Evolutionary conservation across 2,329 filamentous ascomycete genomes (phyloP), one percentile per base, ranked within the genome.

Genomic region (Aspergillus niger): DNA sequence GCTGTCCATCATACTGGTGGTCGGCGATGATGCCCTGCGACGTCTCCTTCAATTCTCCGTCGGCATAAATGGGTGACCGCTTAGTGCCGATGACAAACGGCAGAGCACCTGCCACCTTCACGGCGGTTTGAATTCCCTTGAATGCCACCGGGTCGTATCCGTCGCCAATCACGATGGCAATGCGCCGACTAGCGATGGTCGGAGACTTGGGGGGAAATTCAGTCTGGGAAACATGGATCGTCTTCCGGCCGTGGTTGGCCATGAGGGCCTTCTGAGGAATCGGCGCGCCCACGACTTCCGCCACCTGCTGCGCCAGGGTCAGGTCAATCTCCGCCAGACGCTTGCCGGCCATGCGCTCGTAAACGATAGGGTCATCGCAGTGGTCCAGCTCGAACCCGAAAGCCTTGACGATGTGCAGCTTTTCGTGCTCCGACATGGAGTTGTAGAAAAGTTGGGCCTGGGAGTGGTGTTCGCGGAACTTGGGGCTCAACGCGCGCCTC

Each of bases 1-100:
- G 85, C 83, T 89, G 87, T 0, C 89, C 91, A 67, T 93, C 89
- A 52, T 93, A 85, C 72, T 93, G 89, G 72, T 95, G 90, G 67
- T 92, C 89, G 0, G 91, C 87, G 24, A 84, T 77, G 0, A 90
- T 76, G 52, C 82, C 82, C 63, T 85, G 80, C 63, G 85, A 84
- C 8, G 85, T 44, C 26, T 55, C 85, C 26, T 44, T 44, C n/a
- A 41, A 55, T 24, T 55, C 53, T 4, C 53, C 53, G 0, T 82
- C 84, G 8, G 89, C 84, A 58, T 81, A 87, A 61, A 93, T 85
- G 32, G 86, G 81, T 43, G 85, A 86, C 6, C 91, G 85, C 20
- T 86, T 85, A 0, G 89, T 81, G 1, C 82, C 89, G 54, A 95
- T 90, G n/a, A 90, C 86, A 65, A 91, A 86, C 0, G 89, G 87